Evolutionary conservation across 495 filamentous ascomycete species (phyloP).

Genomic region (Penicillium coprophilum): DNA sequence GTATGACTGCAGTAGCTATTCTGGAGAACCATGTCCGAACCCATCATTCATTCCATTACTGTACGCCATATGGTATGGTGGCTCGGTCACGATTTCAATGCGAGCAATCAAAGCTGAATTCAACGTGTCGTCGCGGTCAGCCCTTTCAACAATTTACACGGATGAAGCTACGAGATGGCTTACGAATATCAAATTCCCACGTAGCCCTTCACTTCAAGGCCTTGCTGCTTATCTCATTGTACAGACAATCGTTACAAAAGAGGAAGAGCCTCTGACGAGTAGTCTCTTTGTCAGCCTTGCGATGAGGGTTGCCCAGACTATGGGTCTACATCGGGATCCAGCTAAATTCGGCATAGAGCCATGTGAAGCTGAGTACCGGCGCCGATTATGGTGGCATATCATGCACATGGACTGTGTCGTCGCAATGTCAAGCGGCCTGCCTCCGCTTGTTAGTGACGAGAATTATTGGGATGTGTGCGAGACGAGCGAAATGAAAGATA

Average conservation of each 20-base stretch:
- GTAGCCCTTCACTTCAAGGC: conserved; percentile 46
- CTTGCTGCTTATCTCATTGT: conserved; percentile 47
- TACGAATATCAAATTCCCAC: conserved; percentile 46
- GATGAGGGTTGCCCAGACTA: conserved; percentile 67
- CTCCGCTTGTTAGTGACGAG: conserved; percentile 45
- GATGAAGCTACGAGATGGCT: conserved; percentile 47
- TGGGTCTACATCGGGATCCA: conserved; percentile 72
- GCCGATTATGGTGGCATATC: conserved; percentile 74
- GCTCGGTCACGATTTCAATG: conserved; percentile 47
- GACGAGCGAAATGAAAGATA: conserved; percentile 49
- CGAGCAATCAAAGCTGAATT: conserved; percentile 48
- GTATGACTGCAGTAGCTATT: conserved; percentile 49
- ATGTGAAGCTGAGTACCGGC: conserved; percentile 66
- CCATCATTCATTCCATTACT: conserved; percentile 47
- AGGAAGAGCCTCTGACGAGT: conserved; percentile 49
- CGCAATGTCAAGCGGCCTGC: conserved; percentile 49
- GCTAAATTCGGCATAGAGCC: conserved; percentile 62
- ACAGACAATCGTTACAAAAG: conserved; percentile 48
- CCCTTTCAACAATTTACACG: conserved; percentile 40
- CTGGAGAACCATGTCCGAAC: conserved; percentile 43
- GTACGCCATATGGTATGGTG: conserved; percentile 51
- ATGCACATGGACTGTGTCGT: conserved; percentile 61
- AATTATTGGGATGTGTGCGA: conserved; percentile 50
- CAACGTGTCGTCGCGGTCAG: conserved; percentile 33
- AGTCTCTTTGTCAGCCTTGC: conserved; percentile 54